A percentile compares a stretch with the other conserved stretches of the same genome.
phyloP scores from a whole-genome alignment of 2,329 filamentous ascomycete species.

The Xylaria sp. region DNA sequence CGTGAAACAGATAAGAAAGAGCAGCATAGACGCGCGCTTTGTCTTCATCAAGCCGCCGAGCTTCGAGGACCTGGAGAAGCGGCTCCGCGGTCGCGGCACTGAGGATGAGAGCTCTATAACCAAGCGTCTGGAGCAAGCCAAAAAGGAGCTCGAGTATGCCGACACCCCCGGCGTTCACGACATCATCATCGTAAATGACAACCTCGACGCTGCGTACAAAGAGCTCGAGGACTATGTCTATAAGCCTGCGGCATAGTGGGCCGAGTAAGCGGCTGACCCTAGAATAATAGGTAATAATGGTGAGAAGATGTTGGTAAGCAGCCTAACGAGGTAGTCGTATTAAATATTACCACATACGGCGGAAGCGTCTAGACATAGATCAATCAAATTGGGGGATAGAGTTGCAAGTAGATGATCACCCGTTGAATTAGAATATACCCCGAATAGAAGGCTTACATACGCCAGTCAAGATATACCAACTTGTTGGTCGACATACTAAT shows the following conservation, averaged over 20 bases:
- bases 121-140: constrained; percentile 76
- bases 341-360: constrained; percentile 12
- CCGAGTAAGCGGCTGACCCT: constrained; percentile 12
- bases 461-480: neutral
- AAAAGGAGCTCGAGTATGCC: constrained; percentile 78
- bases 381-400: constrained; percentile 16
- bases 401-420: constrained; percentile 20
- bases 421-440: constrained; percentile 34
- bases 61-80: constrained; percentile 76
- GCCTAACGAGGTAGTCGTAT: neutral
- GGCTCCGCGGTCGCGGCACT: constrained; percentile 79
- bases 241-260: constrained; percentile 40
- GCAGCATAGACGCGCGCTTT: constrained; percentile 75
- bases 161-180: constrained; percentile 74
- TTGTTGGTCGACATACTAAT: neutral
- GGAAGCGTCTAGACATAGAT: constrained; percentile 24
- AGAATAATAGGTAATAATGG: constrained; percentile 19
- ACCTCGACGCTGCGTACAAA: constrained; percentile 62
- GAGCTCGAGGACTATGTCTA: constrained; percentile 63
- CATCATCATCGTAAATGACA: constrained; percentile 72
- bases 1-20: constrained; percentile 90
- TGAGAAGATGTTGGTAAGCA: constrained; percentile 8
- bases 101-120: constrained; percentile 77
- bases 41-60: constrained; percentile 86
- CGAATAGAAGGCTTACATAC: constrained; percentile 28